These are phyloP conservation scores for Ophiobolus disseminans DNA, from an alignment of 2,329 filamentous ascomycete genomes.

Conservation along the genomic window DNA sequence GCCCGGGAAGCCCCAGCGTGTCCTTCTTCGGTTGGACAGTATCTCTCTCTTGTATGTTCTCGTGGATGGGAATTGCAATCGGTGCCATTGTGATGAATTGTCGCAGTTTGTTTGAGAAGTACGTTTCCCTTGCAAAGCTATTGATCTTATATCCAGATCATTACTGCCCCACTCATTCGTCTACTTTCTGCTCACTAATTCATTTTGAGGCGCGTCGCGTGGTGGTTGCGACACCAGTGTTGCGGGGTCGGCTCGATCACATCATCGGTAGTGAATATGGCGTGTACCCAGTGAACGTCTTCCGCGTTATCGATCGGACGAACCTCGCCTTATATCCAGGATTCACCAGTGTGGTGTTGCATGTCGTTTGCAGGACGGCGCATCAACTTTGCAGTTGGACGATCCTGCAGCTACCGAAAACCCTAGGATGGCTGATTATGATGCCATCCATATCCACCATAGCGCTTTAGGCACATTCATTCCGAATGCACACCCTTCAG, in stretches of 20 bases:
- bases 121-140: not conserved
- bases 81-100: constrained; percentile 59
- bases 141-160: constrained; percentile 23
- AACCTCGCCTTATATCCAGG: constrained; percentile 1
- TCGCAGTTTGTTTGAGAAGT: not conserved
- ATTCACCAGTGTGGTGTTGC: not conserved
- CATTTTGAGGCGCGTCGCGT: constrained; percentile 8
- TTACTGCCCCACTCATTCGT: constrained; percentile 8
- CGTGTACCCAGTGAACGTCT: constrained; percentile 35
- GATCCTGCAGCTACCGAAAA: too few species aligned
- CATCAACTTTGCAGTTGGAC: too few species aligned
- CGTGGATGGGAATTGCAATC: constrained; percentile 61
- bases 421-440: constrained; percentile 12
- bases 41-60: constrained; percentile 64
- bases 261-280: constrained; percentile 41
- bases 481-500: not conserved
- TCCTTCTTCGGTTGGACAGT: constrained; percentile 69
- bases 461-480: constrained; percentile 10
- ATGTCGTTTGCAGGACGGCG: too few species aligned
- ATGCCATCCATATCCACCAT: constrained; percentile 31
- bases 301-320: constrained; percentile 28
- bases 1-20: constrained; percentile 65
- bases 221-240: constrained; percentile 21
- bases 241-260: constrained; percentile 50
- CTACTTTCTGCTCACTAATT: constrained; percentile 21